Evolutionary conservation across 495 filamentous ascomycete species (phyloP), one percentile per base, ranked within the genome.

Genomic region (Melanomma pulvis-pyrius): DNA sequence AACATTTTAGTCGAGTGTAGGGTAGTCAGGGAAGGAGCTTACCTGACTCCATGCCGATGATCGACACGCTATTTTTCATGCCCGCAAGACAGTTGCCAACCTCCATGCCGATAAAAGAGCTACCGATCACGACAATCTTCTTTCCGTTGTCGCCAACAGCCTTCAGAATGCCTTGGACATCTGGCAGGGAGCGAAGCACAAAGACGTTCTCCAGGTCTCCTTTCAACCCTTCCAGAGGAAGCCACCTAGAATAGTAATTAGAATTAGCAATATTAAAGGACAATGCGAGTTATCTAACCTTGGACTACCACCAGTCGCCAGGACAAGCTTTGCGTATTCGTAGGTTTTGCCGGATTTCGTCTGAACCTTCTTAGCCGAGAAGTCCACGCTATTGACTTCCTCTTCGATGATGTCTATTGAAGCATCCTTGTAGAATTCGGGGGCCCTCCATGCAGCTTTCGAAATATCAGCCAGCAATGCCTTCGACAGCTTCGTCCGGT

Each of bases 81-180:
- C 85, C 78, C 2, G 87, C 77, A 1, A 91, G 87, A 34, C 86
- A 86, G 55, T 93, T 96, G 44, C 88, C 91, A 28, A 96, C 84
- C 78, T 98, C 94, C 93, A 98, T 96, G 39, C 94, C 88, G 75
- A 98, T 98, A 77, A 98, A 97, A 50, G 90, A 92, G 58, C 86
- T 90, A 21, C 94, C 94, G 59, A 98, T 85, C 19, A 98, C 82
- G 36, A 97, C 92, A 71, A 97, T 85, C 77, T 96, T 96, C 81
- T 94, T 96, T 46, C 87, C 87, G 73, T 90, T 90, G 6, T 88
- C 84, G n/a, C 90, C 91, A 19, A 93, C 86, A 3, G 92, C 92
- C 7, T 76, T 79, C 26, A 89, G 78, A 71, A 98, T 98, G 53
- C 77, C 78, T 74, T 93, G 82, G 13, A 88, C 86, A 70, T 98